Evolutionary conservation across 331 rosid species (phyloP), one percentile per base, ranked within the genome.

Genomic region (Quercus tomentella): DNA sequence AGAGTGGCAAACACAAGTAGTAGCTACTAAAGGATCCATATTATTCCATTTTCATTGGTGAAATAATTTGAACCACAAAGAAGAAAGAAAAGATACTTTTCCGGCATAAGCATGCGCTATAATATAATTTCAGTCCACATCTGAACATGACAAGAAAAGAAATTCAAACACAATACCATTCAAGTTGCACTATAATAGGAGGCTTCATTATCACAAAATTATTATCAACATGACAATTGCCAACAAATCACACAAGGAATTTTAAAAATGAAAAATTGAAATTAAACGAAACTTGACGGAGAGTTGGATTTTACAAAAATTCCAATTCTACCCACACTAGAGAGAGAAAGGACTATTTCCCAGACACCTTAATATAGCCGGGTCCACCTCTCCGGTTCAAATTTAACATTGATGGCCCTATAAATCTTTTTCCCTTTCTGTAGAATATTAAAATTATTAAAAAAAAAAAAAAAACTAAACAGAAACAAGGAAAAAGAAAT

Each of bases 331-430:
- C 74, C 85, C 70, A 23, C 56, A 82, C 72, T 21, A 65, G 86
- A 74, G 72, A 72, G 79, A 86, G 83, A 80, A 43, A 58, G 80
- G 88, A 75, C 87, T 75, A 43, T 82, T 86, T 84, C 88, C 94
- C 97, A 89, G 97, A 91, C 92, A 71, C 86, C 65, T 91, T 87
- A 94, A 92, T 91, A 91, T 81, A 86, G 89, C 90, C 85, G 82
- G 89, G 89, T 76, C 90, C 82, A 33, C 77, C 87, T 87, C 90
- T 86, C 85, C 80, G 77, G 80, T 79, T 84, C 86, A 77, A 85
- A 78, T 67, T 62, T 35, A 75, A 62, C 57, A 28, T 68, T 76
- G 73, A 63, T 65, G 79, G 76, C 85, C 77, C 77, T 79, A 73
- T 21, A 33, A 25, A 70, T 81, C 76, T 75, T 79, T 75, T 41